Percentiles rank a stretch among this genome's conserved stretches.
phyloP scores from a whole-genome alignment of 805 yeast genomes.

The Blastobotrys robertii region DNA sequence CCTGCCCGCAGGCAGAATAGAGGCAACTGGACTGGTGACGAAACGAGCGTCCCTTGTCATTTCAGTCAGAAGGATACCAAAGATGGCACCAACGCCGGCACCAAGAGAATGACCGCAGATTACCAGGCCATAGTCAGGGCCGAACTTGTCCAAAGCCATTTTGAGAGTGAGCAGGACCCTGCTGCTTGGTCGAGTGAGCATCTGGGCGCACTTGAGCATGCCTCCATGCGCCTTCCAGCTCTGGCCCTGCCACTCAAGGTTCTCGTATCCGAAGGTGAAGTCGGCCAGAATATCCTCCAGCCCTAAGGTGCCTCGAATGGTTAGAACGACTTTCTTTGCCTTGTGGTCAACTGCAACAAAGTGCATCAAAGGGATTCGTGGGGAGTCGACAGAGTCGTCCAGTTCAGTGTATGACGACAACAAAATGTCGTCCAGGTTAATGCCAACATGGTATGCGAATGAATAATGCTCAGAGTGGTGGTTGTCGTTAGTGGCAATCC shows the following conservation, averaged over 20 bases:
- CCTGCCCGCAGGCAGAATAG: slow-evolving; percentile 21
- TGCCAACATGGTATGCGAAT: slow-evolving; percentile 24
- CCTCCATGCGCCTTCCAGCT: slow-evolving; percentile 25
- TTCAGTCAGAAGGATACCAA: slow-evolving; percentile 21
- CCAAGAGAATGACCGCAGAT: slow-evolving; percentile 29
- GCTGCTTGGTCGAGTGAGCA: slow-evolving; percentile 16
- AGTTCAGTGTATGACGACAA: slow-evolving; percentile 24
- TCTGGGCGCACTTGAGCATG: slow-evolving; percentile 24
- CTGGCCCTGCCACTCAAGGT: slow-evolving; percentile 23
- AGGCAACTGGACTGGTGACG: slow-evolving; percentile 15
- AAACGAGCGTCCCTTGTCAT: slow-evolving; percentile 12
- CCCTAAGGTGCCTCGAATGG: slow-evolving; percentile 27
- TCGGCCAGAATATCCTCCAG: slow-evolving; percentile 27
- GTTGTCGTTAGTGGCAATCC: slow-evolving; percentile 15
- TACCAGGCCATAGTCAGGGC: slow-evolving; percentile 24
- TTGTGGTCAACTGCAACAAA: slow-evolving; percentile 26
- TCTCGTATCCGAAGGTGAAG: slow-evolving; percentile 24
- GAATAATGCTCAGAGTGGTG: slow-evolving; percentile 26
- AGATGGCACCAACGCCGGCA: slow-evolving; percentile 27
- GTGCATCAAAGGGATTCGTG: slow-evolving; percentile 23
- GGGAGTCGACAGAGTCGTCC: slow-evolving; percentile 16
- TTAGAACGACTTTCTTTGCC: slow-evolving; percentile 24
- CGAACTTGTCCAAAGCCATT: slow-evolving; percentile 19
- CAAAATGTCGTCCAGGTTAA: slow-evolving; percentile 23
- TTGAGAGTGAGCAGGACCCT: slow-evolving; percentile 21